These are phyloP conservation scores for Ascochyta pisi DNA, from an alignment of 2,329 filamentous ascomycete species.

Conservation along the genomic window DNA sequence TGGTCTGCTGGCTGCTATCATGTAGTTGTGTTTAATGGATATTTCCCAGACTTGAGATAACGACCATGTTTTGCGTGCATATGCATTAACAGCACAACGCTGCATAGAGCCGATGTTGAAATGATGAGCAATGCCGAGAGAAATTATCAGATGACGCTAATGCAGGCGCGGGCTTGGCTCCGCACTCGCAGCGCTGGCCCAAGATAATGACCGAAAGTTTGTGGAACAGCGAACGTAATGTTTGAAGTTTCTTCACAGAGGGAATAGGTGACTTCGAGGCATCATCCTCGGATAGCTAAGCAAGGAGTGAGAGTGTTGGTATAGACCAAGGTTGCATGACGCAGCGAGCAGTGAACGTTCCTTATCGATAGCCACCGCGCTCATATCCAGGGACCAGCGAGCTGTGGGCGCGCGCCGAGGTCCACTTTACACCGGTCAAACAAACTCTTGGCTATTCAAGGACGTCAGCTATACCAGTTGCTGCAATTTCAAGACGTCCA, in stretches of 20 bases:
- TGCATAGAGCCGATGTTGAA: not conserved
- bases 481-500: no score
- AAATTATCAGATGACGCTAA: constrained; percentile 14
- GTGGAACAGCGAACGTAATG: not conserved
- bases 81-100: no score
- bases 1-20: not conserved
- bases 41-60: not conserved
- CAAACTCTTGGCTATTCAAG: no score
- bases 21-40: constrained; percentile 13
- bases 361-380: no score
- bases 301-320: no score
- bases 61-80: not conserved
- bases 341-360: no score
- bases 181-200: constrained; percentile 4
- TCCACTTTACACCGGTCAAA: not conserved
- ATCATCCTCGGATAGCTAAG: not conserved
- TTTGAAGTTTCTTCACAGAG: not conserved
- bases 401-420: not conserved
- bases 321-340: no score
- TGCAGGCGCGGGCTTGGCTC: constrained; percentile 19
- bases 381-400: not conserved
- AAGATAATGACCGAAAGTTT: not conserved
- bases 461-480: not conserved
- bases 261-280: no score
- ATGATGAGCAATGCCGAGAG: not conserved